Evolutionary conservation across 1,284 basidiomycete genomes (phyloP).

Genomic region (Rhodofomes roseus): DNA sequence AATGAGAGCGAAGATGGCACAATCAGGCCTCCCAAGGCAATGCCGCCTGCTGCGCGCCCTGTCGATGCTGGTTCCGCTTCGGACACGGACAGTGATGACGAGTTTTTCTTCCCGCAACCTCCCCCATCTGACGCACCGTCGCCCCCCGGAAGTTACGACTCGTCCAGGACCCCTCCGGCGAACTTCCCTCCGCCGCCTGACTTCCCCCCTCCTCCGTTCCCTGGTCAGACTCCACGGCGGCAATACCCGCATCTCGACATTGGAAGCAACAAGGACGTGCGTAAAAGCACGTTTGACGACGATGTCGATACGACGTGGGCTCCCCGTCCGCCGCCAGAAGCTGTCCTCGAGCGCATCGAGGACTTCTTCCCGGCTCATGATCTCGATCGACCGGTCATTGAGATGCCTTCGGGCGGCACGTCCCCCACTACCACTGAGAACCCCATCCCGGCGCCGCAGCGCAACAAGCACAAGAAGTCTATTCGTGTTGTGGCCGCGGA

Average conservation of each 20-base stretch:
- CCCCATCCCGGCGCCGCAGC: constrained; percentile 34
- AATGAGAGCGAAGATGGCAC: constrained; percentile 21
- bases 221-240: constrained; percentile 11
- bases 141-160: constrained; percentile 14
- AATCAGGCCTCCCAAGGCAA: constrained; percentile 10
- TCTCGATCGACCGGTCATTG: constrained; percentile 93
- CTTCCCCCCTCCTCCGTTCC: constrained; percentile 17
- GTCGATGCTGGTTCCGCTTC: background rate
- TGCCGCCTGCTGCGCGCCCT: background rate
- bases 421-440: constrained; percentile 73
- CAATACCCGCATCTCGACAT: constrained; percentile 16
- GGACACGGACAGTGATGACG: constrained; percentile 42
- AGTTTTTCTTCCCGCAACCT: constrained; percentile 33
- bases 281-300: constrained; percentile 59
- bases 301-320: constrained; percentile 69
- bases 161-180: constrained; percentile 14
- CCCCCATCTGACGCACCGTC: constrained; percentile 14
- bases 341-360: constrained; percentile 91
- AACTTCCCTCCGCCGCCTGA: constrained; percentile 21
- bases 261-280: constrained; percentile 30
- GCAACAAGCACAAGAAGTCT: constrained; percentile 72
- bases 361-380: constrained; percentile 97
- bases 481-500: constrained; percentile 91
- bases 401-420: constrained; percentile 73
- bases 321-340: constrained; percentile 89